These are phyloP conservation scores for Candida namnaoensis DNA, from an alignment of 805 yeast genomes.

Conservation along the genomic window DNA sequence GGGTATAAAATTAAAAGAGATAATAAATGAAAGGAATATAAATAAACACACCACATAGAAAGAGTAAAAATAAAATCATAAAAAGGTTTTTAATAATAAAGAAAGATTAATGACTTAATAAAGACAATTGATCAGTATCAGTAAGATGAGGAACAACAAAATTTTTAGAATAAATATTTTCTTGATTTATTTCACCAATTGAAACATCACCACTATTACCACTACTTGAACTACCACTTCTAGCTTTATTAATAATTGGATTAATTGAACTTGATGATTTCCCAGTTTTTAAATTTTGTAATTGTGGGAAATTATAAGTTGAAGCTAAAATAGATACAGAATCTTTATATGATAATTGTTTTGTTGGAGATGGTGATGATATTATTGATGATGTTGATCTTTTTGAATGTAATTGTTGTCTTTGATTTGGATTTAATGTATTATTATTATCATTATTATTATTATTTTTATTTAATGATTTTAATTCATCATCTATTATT, in stretches of 20 bases:
- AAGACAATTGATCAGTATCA: no score
- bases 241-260: no score
- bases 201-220: neutral
- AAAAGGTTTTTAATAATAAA: no score
- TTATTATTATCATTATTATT: neutral
- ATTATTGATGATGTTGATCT: neutral
- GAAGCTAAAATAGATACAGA: constrained; percentile 9
- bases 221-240: no score
- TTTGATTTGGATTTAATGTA: constrained; percentile 1
- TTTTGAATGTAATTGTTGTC: neutral
- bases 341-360: constrained; percentile 8
- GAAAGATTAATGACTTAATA: no score
- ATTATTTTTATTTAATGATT: constrained; percentile 1
- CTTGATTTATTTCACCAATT: neutral
- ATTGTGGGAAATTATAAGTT: neutral
- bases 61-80: no score
- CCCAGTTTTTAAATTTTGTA: no score
- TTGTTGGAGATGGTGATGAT: constrained; percentile 7
- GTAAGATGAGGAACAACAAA: neutral
- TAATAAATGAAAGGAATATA: no score
- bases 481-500: constrained; percentile 5
- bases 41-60: no score
- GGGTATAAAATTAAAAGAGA: no score
- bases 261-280: no score
- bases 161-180: neutral